Conservation (phyloP, 1,284 basidiomycete genomes). For the Cutaneotrichosporon cavernicola region DNA sequence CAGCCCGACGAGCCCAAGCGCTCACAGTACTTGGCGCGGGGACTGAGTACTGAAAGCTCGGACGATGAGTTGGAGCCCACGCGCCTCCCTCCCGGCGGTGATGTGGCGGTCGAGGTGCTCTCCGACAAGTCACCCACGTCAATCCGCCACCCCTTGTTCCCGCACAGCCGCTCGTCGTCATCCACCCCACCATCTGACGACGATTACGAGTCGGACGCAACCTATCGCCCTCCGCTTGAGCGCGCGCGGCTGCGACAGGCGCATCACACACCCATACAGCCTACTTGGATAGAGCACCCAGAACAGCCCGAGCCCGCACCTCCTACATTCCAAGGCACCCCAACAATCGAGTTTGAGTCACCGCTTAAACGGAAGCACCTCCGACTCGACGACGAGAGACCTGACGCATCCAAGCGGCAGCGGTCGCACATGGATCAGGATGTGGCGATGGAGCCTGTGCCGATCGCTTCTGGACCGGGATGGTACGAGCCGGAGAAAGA, state of each 20-base stretch:
- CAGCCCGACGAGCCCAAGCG: background rate
- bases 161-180: constrained; percentile 22
- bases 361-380: constrained; percentile 22
- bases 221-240: constrained; percentile 23
- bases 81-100: constrained; percentile 19
- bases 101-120: constrained; percentile 29
- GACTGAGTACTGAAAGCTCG: background rate
- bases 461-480: constrained; percentile 12
- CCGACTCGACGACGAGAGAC: constrained; percentile 3
- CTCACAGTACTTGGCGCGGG: background rate
- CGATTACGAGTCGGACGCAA: constrained; percentile 36
- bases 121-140: constrained; percentile 24
- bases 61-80: constrained; percentile 19
- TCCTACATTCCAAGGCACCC: background rate
- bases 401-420: constrained; percentile 7
- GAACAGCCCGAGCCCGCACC: background rate
- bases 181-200: constrained; percentile 32
- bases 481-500: constrained; percentile 52
- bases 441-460: background rate
- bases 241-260: constrained; percentile 16
- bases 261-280: constrained; percentile 25
- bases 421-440: constrained; percentile 11
- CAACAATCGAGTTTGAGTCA: constrained; percentile 23
- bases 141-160: background rate
- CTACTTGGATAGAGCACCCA: constrained; percentile 32